phyloP scores from a whole-genome alignment of 2,329 filamentous ascomycete genomes.

The Magnaporthiopsis poae region DNA sequence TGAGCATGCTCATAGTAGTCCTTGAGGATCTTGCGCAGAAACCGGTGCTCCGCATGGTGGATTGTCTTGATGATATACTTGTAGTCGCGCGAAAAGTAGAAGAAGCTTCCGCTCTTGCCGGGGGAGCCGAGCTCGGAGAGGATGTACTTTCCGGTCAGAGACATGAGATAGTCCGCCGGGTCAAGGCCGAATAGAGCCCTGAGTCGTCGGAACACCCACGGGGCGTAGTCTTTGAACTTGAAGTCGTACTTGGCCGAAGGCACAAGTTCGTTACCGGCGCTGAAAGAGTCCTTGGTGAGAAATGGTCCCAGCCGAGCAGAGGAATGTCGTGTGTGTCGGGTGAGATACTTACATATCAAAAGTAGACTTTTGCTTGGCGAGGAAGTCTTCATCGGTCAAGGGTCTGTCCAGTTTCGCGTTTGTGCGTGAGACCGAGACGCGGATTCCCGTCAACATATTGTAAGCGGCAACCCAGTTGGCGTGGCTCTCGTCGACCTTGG shows the following conservation, averaged over 20 bases:
- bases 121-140: conserved; percentile 93
- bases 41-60: conserved; percentile 87
- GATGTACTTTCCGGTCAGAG: conserved; percentile 95
- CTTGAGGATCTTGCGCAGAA: conserved; percentile 70
- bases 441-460: conserved; percentile 98
- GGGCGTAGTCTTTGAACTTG: conserved; percentile 99
- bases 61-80: conserved; percentile 99
- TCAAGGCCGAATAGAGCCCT: conserved; percentile 81
- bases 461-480: conserved; percentile 97
- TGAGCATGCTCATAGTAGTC: conserved; percentile 91
- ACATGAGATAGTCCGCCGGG: conserved; percentile 96
- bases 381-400: conserved; percentile 83
- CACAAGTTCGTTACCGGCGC: conserved; percentile 90
- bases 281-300: conserved; percentile 32
- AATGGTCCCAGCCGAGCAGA: not conserved
- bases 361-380: conserved; percentile 90
- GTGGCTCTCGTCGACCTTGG: conserved; percentile 94
- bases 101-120: conserved; percentile 97
- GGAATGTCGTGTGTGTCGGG: not conserved
- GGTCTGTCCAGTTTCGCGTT: conserved; percentile 93
- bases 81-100: conserved; percentile 98
- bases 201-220: conserved; percentile 94
- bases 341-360: conserved; percentile 73
- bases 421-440: conserved; percentile 88
- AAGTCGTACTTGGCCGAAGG: conserved; percentile 99